phyloP scores from a whole-genome alignment of 2,329 filamentous ascomycete species.

The Ploettnerulaceae sp. region DNA sequence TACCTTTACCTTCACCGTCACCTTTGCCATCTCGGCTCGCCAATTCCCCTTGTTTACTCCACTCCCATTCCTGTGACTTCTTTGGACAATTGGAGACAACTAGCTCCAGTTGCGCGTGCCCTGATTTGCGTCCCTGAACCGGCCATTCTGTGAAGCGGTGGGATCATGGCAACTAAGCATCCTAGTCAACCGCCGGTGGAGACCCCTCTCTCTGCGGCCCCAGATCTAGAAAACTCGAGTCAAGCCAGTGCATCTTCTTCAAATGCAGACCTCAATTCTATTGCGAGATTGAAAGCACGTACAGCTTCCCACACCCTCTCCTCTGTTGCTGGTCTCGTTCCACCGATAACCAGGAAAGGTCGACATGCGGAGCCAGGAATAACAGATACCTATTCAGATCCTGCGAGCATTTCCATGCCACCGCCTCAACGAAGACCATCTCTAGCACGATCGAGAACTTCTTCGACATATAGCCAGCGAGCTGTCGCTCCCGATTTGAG shows the following conservation, averaged over 20 bases:
- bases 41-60: not conserved
- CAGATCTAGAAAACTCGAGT: not conserved
- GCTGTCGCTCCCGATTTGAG: conserved; percentile 40
- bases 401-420: conserved; percentile 61
- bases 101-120: not conserved
- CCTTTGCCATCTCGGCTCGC: not conserved
- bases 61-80: not conserved
- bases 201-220: not conserved
- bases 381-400: conserved; percentile 51
- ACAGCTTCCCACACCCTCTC: conserved; percentile 39
- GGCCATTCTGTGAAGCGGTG: conserved; percentile 1
- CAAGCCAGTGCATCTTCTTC: conserved; percentile 1
- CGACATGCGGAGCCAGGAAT: conserved; percentile 56
- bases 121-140: not conserved
- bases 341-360: conserved; percentile 45
- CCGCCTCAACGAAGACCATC: conserved; percentile 44
- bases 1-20: too few species aligned
- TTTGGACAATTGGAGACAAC: not conserved
- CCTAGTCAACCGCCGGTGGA: conserved; percentile 16
- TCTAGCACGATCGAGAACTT: conserved; percentile 36
- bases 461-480: conserved; percentile 32
- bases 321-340: conserved; percentile 40
- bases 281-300: conserved; percentile 17
- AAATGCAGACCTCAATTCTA: conserved; percentile 1
- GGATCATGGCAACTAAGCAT: conserved; percentile 20